Conservation (phyloP, 2,329 filamentous ascomycete species). For the Aspergillus persii region DNA sequence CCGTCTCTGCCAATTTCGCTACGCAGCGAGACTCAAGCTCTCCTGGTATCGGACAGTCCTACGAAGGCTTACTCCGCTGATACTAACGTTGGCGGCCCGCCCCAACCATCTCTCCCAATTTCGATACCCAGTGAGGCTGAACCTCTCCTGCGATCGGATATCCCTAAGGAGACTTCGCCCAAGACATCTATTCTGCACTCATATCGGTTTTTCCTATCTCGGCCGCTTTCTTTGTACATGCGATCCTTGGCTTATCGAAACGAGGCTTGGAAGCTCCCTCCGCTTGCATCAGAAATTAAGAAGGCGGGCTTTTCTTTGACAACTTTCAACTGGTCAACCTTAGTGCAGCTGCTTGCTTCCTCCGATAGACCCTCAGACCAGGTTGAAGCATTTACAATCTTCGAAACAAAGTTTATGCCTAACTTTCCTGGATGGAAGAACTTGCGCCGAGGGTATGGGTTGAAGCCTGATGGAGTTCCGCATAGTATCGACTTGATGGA, state of each 20-base stretch:
- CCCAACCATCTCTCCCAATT: conserved; percentile 12
- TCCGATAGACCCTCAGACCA: conserved; percentile 57
- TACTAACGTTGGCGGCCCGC: not conserved
- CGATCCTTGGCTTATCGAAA: conserved; percentile 53
- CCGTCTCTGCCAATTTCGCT: too few relatives aligned
- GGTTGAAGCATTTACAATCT: conserved; percentile 64
- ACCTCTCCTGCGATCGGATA: conserved; percentile 2
- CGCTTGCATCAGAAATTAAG: conserved; percentile 57
- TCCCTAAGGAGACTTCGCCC: not conserved
- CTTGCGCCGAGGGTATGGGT: conserved; percentile 33
- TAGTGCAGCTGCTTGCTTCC: conserved; percentile 66
- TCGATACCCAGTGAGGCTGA: conserved; percentile 3
- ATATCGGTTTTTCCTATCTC: conserved; percentile 50
- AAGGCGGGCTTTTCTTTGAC: conserved; percentile 70
- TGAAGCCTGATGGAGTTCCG: conserved; percentile 29
- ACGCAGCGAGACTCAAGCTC: too few relatives aligned
- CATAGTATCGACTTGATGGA: conserved; percentile 34
- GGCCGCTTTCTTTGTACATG: conserved; percentile 53
- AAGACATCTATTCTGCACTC: conserved; percentile 30
- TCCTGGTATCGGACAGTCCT: too few relatives aligned
- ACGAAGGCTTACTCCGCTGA: not conserved
- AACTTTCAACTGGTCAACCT: conserved; percentile 76
- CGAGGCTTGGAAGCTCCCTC: conserved; percentile 51
- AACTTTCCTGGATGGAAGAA: conserved; percentile 71
- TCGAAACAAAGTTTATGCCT: conserved; percentile 75